A percentile compares a stretch with the other conserved stretches of the same genome.
phyloP scores from a whole-genome alignment of 495 filamentous ascomycete genomes.

The Daldinia grandis region DNA sequence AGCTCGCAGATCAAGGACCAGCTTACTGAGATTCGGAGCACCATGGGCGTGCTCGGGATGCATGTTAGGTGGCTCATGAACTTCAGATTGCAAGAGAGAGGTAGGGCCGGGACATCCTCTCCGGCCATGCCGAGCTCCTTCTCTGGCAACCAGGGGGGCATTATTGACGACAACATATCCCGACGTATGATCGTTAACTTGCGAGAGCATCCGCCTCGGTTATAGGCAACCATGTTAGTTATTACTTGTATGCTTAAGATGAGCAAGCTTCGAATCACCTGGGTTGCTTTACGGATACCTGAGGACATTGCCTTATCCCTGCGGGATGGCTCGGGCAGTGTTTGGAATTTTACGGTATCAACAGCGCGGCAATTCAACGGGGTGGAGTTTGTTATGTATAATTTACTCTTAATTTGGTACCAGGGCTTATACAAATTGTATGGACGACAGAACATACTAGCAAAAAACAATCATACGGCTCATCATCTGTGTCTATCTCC shows the following conservation, averaged over 20 bases:
- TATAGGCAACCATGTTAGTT: slow-evolving; percentile 20
- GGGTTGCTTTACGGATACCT: too few species aligned
- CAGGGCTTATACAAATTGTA: not conserved
- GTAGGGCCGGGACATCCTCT: slow-evolving; percentile 32
- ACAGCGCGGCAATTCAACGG: not conserved
- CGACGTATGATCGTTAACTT: slow-evolving; percentile 36
- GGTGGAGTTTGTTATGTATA: not conserved
- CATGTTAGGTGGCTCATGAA: slow-evolving; percentile 65
- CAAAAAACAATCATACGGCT: not conserved
- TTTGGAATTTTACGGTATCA: not conserved
- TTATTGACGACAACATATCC: slow-evolving; percentile 21
- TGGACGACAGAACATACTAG: not conserved
- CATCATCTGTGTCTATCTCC: not conserved
- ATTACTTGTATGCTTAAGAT: too few species aligned
- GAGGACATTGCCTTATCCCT: not conserved
- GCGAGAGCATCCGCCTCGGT: slow-evolving; percentile 42
- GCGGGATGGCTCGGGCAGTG: not conserved
- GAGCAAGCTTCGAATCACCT: too few species aligned
- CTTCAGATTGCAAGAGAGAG: slow-evolving; percentile 52
- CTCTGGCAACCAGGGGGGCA: slow-evolving; percentile 26
- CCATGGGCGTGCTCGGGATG: slow-evolving; percentile 61
- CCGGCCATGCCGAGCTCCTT: slow-evolving; percentile 20
- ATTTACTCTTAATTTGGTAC: not conserved
- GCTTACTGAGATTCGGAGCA: slow-evolving; percentile 60
- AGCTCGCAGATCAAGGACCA: slow-evolving; percentile 60